phyloP scores from a whole-genome alignment of 805 yeast genomes.

The Candida yuanshanica region DNA sequence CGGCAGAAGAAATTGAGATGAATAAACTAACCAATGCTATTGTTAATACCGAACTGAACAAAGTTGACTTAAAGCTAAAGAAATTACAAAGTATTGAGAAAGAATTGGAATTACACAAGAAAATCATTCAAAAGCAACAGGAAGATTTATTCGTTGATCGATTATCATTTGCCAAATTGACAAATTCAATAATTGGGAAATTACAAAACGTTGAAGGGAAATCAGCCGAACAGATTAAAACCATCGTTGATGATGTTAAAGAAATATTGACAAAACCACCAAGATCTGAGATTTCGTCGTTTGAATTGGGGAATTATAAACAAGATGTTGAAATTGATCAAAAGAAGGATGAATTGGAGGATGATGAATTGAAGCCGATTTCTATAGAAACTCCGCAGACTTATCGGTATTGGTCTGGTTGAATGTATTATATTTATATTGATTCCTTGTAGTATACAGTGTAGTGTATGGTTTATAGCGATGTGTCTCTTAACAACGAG shows the following conservation, averaged over 20 bases:
- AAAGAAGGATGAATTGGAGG: constrained; percentile 18
- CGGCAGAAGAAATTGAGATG: constrained; percentile 76
- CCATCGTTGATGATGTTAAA: constrained; percentile 21
- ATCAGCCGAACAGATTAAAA: constrained; percentile 6
- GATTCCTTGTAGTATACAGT: too few species aligned
- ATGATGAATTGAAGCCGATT: constrained; percentile 44
- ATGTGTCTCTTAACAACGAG: too few species aligned
- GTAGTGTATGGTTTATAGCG: too few species aligned
- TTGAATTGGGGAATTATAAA: constrained; percentile 19
- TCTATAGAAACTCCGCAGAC: constrained; percentile 57
- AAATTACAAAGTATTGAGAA: constrained; percentile 58
- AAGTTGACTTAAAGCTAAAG: constrained; percentile 57
- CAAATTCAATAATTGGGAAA: constrained; percentile 44
- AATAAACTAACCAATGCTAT: constrained; percentile 50
- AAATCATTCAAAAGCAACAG: constrained; percentile 52
- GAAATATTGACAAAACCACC: constrained; percentile 26
- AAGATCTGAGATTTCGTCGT: constrained; percentile 21
- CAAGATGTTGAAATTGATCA: constrained; percentile 10
- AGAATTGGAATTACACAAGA: constrained; percentile 60
- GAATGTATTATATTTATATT: too few species aligned
- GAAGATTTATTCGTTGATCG: constrained; percentile 64
- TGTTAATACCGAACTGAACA: constrained; percentile 55
- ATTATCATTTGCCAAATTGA: constrained; percentile 56
- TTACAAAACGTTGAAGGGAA: constrained; percentile 33
- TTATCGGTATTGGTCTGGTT: constrained; percentile 63